phyloP scores from a whole-genome alignment of 2,329 filamentous ascomycete genomes.

The Colletotrichum limetticola region DNA sequence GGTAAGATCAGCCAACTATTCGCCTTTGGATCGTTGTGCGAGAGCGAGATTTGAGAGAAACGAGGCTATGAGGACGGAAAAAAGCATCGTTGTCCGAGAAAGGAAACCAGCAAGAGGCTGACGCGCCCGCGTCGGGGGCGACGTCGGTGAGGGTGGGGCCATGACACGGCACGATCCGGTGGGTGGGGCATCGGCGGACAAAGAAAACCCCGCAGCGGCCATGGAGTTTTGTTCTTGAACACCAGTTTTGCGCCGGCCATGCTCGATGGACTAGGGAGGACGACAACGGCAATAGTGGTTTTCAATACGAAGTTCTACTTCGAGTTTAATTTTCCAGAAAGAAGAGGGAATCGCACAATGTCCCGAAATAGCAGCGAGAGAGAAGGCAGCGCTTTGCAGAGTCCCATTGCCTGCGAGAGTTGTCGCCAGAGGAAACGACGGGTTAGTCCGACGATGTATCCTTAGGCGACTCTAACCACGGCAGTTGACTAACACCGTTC shows the following conservation, averaged over 20 bases:
- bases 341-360: background rate
- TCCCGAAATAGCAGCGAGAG: slow-evolving; percentile 5
- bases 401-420: slow-evolving; percentile 46
- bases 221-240: slow-evolving; percentile 20
- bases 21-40: background rate
- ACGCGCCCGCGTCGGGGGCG: background rate
- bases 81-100: background rate
- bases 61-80: background rate
- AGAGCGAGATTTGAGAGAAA: background rate
- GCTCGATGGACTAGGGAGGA: slow-evolving; percentile 1
- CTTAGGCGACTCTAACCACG: background rate
- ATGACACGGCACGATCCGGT: slow-evolving; percentile 12
- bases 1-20: background rate
- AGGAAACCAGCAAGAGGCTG: background rate
- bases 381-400: slow-evolving; percentile 30
- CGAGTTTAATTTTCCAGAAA: background rate
- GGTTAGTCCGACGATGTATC: slow-evolving; percentile 33
- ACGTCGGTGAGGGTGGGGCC: slow-evolving; percentile 11
- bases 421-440: slow-evolving; percentile 47
- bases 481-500: background rate
- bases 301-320: background rate
- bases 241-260: slow-evolving; percentile 20
- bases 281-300: background rate
- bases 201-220: slow-evolving; percentile 2
- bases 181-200: slow-evolving; percentile 13